Base-by-base conservation (phyloP, 306 rosid genomes). In the Pachyrhizus erosus region DNA sequence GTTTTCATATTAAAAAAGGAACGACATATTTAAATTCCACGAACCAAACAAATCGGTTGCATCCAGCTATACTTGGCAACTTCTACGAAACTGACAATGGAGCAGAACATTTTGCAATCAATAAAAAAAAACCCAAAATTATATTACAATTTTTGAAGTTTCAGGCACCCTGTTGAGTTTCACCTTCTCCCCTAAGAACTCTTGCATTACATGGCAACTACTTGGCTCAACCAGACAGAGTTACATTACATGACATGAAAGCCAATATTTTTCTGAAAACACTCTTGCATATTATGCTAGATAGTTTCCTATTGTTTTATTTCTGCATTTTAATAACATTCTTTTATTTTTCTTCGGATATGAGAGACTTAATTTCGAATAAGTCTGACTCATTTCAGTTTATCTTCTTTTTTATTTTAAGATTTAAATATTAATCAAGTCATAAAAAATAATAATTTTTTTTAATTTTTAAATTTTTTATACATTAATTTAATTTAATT, bases 11-110 rank as follows among this genome's bases (percentile, higher is more conserved):
- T 62, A 14, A 31, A 62, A 31, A 62, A 64, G 31, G 5, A 17
- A 18, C 37, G 42, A 10, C 23, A 14, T 7, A 48, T n/a, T n/a
- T 20, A 37, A 61, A 71, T 62, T 64, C 64, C 29, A 62, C 29
- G 65, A 62, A 27, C 78, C 34, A 73, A 27, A 66, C 46, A 29
- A 64, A 26, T 80, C 66, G 49, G 3, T 18, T 67, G 81, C 13
- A 27, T 76, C 73, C 65, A 73, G 52, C 73, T 55, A 57, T 75
- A 23, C 45, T 65, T 17, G 3, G 21, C 14, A n/a, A 65, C 27
- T 65, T 65, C 71, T 33, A 17, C 15, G 71, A 62, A 29, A 1
- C 37, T 57, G 64, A 57, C 67, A 24, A 9, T 2, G 0, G 29
- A 15, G 29, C 42, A 62, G 3, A 29, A 62, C 39, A 11, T 29